Conservation (phyloP, 495 filamentous ascomycete genomes). For the Xanthoparmelia taractica region DNA sequence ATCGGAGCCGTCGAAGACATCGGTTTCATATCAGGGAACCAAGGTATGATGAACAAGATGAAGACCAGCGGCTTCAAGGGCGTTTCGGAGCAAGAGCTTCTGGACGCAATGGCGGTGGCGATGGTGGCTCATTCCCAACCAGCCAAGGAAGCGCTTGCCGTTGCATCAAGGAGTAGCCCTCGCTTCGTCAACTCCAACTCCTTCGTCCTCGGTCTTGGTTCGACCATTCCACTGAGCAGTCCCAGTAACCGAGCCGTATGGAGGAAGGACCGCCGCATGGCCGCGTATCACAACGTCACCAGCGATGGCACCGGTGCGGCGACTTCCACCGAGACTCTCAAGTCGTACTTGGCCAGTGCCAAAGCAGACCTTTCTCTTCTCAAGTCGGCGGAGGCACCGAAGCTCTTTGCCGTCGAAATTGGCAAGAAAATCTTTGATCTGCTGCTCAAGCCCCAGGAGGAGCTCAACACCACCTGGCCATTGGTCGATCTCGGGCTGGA, state of each 20-base stretch:
- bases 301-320: no score
- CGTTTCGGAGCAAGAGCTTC: conserved; percentile 16
- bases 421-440: no score
- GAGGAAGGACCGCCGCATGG: conserved; percentile 18
- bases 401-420: no score
- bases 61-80: conserved; percentile 18
- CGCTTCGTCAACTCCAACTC: no score
- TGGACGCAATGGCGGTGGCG: no score
- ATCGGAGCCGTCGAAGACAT: conserved; percentile 49
- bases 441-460: no score
- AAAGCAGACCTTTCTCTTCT: no score
- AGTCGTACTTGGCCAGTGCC: no score
- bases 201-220: conserved; percentile 3
- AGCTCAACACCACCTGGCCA: no score
- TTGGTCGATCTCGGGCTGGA: no score
- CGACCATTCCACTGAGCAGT: conserved; percentile 10
- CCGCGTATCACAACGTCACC: conserved; percentile 20
- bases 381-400: no score
- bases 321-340: no score
- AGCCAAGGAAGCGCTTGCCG: conserved; percentile 17
- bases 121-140: conserved; percentile 17
- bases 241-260: conserved; percentile 13
- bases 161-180: conserved; percentile 10
- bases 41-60: conserved; percentile 29
- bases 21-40: conserved; percentile 40